Percentiles rank a stretch among this genome's conserved stretches.
Conservation (phyloP, 129 eudicot species). For the Smallanthus sonchifolius region DNA sequence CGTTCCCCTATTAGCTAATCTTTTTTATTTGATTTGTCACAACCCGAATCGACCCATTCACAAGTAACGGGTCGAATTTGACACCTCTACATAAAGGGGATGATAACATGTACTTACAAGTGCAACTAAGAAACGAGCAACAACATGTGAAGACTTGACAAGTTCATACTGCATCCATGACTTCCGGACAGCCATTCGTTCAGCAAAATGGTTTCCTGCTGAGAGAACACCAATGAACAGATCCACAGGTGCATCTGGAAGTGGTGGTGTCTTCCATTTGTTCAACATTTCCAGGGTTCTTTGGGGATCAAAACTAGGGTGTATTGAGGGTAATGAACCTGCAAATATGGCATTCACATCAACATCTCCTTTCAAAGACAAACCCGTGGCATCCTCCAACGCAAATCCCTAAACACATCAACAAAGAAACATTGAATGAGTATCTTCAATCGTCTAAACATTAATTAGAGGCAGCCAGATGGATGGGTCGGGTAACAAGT, state of each 20-base stretch:
- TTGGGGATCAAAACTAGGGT: constrained; percentile 74
- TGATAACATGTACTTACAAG: constrained; percentile 39
- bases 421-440: neutral
- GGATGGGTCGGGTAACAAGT: neutral
- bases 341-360: constrained; percentile 59
- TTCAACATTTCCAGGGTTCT: constrained; percentile 61
- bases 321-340: constrained; percentile 66
- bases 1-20: neutral
- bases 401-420: constrained; percentile 57
- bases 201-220: constrained; percentile 94
- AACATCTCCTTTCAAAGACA: constrained; percentile 61
- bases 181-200: constrained; percentile 95
- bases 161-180: constrained; percentile 91
- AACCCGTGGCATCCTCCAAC: constrained; percentile 82
- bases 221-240: constrained; percentile 83
- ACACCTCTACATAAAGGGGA: neutral
- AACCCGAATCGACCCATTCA: neutral
- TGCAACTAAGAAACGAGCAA: constrained; percentile 94
- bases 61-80: neutral
- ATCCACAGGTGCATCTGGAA: constrained; percentile 52
- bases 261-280: constrained; percentile 74
- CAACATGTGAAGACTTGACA: constrained; percentile 60
- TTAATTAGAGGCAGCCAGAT: neutral
- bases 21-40: neutral
- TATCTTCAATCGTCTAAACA: neutral